Evolutionary conservation across 2,329 filamentous ascomycete genomes (phyloP), one percentile per base, ranked within the genome.

Genomic region (Helminthosporium solani): DNA sequence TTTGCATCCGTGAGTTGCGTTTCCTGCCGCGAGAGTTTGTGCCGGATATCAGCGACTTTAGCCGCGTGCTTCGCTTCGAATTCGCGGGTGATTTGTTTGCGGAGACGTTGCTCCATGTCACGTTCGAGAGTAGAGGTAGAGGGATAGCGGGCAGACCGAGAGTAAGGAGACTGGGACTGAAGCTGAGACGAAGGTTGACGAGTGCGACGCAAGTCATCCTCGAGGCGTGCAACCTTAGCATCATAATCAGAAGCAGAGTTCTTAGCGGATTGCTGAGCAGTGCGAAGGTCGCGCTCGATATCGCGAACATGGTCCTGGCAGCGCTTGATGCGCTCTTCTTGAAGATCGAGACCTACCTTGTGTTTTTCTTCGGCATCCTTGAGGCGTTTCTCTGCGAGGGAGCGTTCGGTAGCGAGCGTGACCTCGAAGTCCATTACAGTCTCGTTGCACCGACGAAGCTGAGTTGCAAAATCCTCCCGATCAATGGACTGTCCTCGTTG

Each of bases 1-100:
- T 38, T 25, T 6, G 28, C 28, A 3, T 25, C 20, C 15, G 35
- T 9, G 4, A 95, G 77, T 57, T 38, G 20, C 8, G 7, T 23
- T 15, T 25, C 14, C 8, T 23, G 35, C 27, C 6, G 5, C 4
- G 35, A 12, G 35, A 38, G 19, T 16, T 38, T 5, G 21, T 15
- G 9, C 23, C 27, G 20, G 8, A 38, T 20, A n/a, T 27, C 15
- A n/a, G 20, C 19, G n/a, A 20, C 11, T 36, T 36, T 36, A 18
- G 34, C 34, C 6, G 34, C 15, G 3, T 21, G 14, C 8, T 34
- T 34, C 3, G 15, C 33, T 16, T 34, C 33, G 33, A 34, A 15
- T 16, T 36, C 16, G 11, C 16, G 34, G 16, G 34, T 8, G 9
- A 36, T n/a, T 36, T 36, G 9, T 14, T 8, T 2, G 8, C 35